Evolutionary conservation across 169 alveolate genomes (phyloP).

Genomic region (Haemoproteus tartakovskyi): DNA sequence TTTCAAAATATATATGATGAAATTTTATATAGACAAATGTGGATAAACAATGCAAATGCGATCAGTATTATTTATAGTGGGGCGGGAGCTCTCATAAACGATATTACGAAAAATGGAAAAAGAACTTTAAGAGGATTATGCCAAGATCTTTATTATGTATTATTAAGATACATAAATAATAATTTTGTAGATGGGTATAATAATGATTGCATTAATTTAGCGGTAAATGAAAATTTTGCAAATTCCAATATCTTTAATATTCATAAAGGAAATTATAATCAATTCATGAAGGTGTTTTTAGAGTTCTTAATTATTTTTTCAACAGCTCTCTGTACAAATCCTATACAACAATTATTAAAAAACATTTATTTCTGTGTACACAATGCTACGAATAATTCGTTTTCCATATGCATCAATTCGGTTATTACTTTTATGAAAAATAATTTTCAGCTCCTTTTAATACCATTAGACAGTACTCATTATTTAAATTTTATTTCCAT

Average conservation of each 20-base stretch:
- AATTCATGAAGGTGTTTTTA: conserved; percentile 20
- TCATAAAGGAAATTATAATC: conserved; percentile 27
- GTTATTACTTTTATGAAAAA: conserved; percentile 8
- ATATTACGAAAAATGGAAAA: conserved; percentile 58
- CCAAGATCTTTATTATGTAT: conserved; percentile 17
- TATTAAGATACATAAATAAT: conserved; percentile 39
- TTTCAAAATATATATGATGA: conserved; percentile 25
- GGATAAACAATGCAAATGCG: conserved; percentile 64
- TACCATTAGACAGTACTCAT: conserved; percentile 24
- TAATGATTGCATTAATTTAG: conserved; percentile 63
- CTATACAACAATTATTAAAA: conserved; percentile 32
- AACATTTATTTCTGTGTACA: conserved; percentile 27
- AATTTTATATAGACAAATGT: conserved; percentile 19
- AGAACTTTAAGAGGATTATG: conserved; percentile 46
- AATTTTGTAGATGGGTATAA: conserved; percentile 59
- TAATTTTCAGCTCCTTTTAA: conserved; percentile 35
- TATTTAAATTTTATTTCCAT: conserved; percentile 30
- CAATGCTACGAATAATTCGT: conserved; percentile 4
- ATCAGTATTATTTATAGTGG: conserved; percentile 56
- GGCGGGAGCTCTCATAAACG: conserved; percentile 58
- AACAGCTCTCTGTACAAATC: conserved; percentile 44
- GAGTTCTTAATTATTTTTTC: conserved; percentile 52
- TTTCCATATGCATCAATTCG: conserved; percentile 22
- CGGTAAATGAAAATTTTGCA: conserved; percentile 23
- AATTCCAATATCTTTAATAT: conserved; percentile 18